A percentile compares a stretch with the other conserved stretches of the same genome.
Conservation (phyloP, 1,284 basidiomycete genomes). For the Cutaneotrichosporon cutaneum region DNA sequence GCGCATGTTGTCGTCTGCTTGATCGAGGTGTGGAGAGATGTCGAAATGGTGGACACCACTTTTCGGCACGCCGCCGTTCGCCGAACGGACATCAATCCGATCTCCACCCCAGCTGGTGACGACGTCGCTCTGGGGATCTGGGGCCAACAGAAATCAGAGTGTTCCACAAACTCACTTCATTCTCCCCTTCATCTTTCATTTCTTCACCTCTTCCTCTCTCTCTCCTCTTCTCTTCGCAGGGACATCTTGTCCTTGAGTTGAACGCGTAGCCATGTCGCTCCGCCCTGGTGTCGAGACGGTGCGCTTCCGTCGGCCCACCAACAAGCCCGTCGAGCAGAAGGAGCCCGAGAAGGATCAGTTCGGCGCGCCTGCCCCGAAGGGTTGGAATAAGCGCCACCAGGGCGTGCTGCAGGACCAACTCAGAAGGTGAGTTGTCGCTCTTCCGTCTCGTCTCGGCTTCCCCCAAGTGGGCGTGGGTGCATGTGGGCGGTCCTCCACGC, state of each 20-base stretch:
- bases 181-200: background rate
- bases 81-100: background rate
- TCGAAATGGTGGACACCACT: background rate
- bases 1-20: slow-evolving; percentile 15
- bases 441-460: background rate
- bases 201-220: background rate
- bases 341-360: slow-evolving; percentile 44
- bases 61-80: background rate
- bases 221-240: background rate
- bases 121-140: slow-evolving; percentile 4
- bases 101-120: background rate
- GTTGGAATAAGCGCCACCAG: slow-evolving; percentile 50
- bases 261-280: slow-evolving; percentile 18
- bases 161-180: background rate
- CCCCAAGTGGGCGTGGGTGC: background rate
- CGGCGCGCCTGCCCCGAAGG: slow-evolving; percentile 40
- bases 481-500: background rate
- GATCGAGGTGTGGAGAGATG: background rate
- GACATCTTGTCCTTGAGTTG: background rate
- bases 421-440: slow-evolving; percentile 39
- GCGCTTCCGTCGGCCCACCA: slow-evolving; percentile 48
- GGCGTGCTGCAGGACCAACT: slow-evolving; percentile 52
- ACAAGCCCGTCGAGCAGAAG: slow-evolving; percentile 18
- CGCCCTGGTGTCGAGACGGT: slow-evolving; percentile 50
- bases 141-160: background rate